Base-by-base conservation (phyloP, 768 basidiomycete genomes). In the Boletales sp. region DNA sequence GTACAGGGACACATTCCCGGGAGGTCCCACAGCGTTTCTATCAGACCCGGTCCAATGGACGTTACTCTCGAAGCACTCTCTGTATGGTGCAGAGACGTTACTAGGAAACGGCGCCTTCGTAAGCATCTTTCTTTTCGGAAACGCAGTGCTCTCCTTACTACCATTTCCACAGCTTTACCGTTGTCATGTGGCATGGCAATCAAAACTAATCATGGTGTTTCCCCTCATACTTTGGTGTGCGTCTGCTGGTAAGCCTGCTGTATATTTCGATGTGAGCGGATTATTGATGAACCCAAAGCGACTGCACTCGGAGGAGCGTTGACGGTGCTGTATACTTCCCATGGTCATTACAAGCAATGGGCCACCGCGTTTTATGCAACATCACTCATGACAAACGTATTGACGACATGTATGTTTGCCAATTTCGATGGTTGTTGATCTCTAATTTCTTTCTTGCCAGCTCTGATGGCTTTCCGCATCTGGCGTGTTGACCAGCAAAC, bases 141-240 rank as follows among this genome's bases (percentile, higher is more conserved):
- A 37, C 19, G 5, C 18, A 17, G n/a, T n/a, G n/a, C n/a, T 35
- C 13, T 14, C 7, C 34, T 57, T 17, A 62, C 24, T 24, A 3
- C 5, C 4, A 1, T 0, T 2, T 5, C 32, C 21, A 8, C 10
- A 65, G 64, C 55, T 65, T 11, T 67, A 67, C 31, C 57, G 65
- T 2, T 62, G 57, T 39, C 70, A 70, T 24, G 58, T 62, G 17
- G 68, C 65, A 34, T 72, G 69, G 69, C 67, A 64, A 15, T 62
- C 55, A 5, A 45, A 59, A 15, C 51, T 44, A 3, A 19, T 64
- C 15, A 61, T 72, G 44, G n/a, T 66, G 3, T 2, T 70, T 0
- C 70, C 70, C 3, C 18, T 14, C 5, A 17, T 70, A 5, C 52
- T 69, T 19, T 72, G 69, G 69, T 57, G 54, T 47, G 53, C 39